Percentiles rank a stretch among this genome's conserved stretches.
Evolutionary conservation across 768 basidiomycete species (phyloP).

Genomic region (Megacollybia marginata): DNA sequence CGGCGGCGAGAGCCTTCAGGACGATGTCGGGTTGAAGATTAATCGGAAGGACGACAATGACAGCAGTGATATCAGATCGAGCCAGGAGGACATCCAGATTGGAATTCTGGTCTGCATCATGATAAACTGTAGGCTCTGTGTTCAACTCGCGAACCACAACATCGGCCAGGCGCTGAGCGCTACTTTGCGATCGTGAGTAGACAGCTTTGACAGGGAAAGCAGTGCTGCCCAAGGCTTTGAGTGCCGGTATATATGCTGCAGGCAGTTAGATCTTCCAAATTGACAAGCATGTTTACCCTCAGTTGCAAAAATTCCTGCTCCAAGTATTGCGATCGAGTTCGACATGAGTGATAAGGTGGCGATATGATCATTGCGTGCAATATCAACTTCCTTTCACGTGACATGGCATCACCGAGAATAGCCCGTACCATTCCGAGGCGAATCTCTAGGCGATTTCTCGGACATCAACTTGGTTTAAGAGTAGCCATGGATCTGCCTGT

Average conservation of each 20-base stretch:
- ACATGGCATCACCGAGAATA: no score
- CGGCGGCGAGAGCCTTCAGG: constrained; percentile 54
- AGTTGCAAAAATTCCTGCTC: constrained; percentile 73
- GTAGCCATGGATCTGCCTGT: no score
- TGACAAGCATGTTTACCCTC: constrained; percentile 43
- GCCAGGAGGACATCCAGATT: constrained; percentile 59
- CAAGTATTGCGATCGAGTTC: constrained; percentile 66
- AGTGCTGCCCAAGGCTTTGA: constrained; percentile 42
- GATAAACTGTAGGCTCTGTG: constrained; percentile 42
- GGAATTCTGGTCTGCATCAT: constrained; percentile 37
- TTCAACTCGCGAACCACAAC: constrained; percentile 38
- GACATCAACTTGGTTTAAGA: constrained; percentile 12
- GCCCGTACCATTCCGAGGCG: constrained; percentile 14
- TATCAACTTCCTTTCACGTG: no score
- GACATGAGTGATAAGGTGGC: constrained; percentile 2
- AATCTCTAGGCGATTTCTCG: constrained; percentile 24
- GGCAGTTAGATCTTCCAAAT: constrained; percentile 11
- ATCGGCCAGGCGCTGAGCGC: constrained; percentile 44
- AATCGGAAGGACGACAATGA: constrained; percentile 76
- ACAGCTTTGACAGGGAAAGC: constrained; percentile 52
- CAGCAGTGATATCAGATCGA: constrained; percentile 61
- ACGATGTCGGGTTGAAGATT: constrained; percentile 64
- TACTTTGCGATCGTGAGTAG: constrained; percentile 72
- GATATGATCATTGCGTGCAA: no score
- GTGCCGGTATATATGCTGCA: constrained; percentile 74